Base-by-base conservation (phyloP, 805 yeast genomes). In the Lipomyces kockii region DNA sequence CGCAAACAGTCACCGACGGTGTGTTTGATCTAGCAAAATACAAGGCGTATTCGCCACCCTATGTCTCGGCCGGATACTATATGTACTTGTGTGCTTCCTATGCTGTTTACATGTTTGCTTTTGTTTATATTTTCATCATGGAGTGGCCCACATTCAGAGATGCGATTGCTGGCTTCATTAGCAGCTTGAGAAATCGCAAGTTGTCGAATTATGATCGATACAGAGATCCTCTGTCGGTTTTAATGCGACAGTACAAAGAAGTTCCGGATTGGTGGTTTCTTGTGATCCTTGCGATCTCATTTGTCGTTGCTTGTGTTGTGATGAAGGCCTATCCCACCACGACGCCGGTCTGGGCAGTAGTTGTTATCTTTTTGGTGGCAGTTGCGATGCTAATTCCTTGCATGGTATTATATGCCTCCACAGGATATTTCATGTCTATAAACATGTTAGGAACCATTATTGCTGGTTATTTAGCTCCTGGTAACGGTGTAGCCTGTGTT, bases 261-360 rank as follows among this genome's bases (percentile, higher is more conserved):
- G 91, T 87, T 25, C 95, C 96, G 1, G 89, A 87, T 71, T 86
- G 88, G 87, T 88, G 92, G 91, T 89, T 84, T 56, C 63, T 85
- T 17, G 69, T 80, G 9, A 80, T 87, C 32, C 79, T 86, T 5
- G 68, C 80, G 1, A 77, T 84, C 59, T 77, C 83, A 76, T 82
- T 75, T 62, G 76, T 52, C 3, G 55, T 57, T 25, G 61, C 64
- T 27, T 35, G 63, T 20, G 80, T 79, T 11, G 75, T 80, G 39
- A 74, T 83, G 57, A 74, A 78, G 56, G 77, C 75, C 2, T 83
- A 83, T 78, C 79, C 77, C 27, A 80, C 80, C 73, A 84, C 84
- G 61, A 83, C 87, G 2, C 89, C 90, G 0, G 80, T 86, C 17
- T 88, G 89, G 88, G 87, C 87, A 0, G 78, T 87, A 22, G 79